A percentile compares a stretch with the other conserved stretches of the same genome.
phyloP scores from a whole-genome alignment of 225 moss, liverwort and hornwort species.

The Takakia lepidozioides region DNA sequence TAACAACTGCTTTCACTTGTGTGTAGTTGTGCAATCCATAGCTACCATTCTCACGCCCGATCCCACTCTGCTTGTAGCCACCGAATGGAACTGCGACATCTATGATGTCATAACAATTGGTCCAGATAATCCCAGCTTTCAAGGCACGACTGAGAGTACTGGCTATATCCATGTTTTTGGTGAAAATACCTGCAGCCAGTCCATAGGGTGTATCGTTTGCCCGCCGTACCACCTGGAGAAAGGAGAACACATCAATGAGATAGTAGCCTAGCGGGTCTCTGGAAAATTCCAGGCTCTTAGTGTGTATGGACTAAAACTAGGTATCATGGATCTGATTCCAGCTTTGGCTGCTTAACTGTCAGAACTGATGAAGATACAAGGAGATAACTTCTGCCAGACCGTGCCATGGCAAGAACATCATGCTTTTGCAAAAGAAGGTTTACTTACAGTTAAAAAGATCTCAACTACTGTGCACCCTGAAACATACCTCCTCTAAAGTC shows the following conservation, averaged over 20 bases:
- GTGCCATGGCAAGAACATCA: no score
- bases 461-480: no score
- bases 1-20: constrained; percentile 79
- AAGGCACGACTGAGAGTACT: constrained; percentile 62
- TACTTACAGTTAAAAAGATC: no score
- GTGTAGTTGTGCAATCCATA: constrained; percentile 65
- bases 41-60: constrained; percentile 85
- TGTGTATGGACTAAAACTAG: no score
- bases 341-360: no score
- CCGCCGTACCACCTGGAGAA: constrained; percentile 41
- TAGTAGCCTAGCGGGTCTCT: no score
- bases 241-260: not conserved
- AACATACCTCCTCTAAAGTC: constrained; percentile 60
- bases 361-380: no score
- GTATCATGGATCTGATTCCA: no score
- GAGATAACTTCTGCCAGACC: no score
- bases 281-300: no score
- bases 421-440: no score
- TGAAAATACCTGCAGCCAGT: constrained; percentile 76
- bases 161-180: constrained; percentile 55
- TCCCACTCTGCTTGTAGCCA: constrained; percentile 89
- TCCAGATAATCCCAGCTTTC: constrained; percentile 65
- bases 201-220: constrained; percentile 68
- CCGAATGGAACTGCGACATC: constrained; percentile 70
- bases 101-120: constrained; percentile 74